A percentile compares a stretch with the other conserved stretches of the same genome.
phyloP scores from a whole-genome alignment of 148 eudicot genomes.

The Persicaria maculosa region DNA sequence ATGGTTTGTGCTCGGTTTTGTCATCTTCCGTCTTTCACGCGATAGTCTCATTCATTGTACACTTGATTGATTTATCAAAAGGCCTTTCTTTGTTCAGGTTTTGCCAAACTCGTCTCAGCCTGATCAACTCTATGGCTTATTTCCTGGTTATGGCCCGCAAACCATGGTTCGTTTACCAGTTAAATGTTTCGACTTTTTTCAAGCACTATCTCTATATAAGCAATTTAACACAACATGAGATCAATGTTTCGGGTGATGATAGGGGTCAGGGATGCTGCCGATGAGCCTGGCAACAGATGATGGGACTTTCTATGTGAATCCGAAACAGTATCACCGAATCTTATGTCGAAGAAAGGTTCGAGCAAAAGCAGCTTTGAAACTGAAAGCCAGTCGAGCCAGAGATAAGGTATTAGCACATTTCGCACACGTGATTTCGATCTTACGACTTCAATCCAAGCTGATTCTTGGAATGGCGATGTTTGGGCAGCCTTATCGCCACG shows the following conservation, averaged over 20 bases:
- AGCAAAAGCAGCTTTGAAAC: neutral
- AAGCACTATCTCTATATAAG: neutral
- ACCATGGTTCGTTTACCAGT: neutral
- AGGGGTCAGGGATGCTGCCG: constrained; percentile 37
- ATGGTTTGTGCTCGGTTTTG: constrained; percentile 1
- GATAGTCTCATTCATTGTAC: neutral
- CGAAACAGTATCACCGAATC: constrained; percentile 15
- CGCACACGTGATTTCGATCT: neutral
- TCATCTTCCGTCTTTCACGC: neutral
- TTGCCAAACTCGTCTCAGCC: constrained; percentile 3
- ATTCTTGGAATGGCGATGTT: neutral
- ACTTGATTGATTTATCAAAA: neutral
- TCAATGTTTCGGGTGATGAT: neutral
- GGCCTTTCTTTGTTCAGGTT: neutral
- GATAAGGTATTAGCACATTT: neutral
- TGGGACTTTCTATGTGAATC: constrained; percentile 31
- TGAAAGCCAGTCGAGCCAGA: constrained; percentile 7
- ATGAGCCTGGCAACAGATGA: constrained; percentile 47
- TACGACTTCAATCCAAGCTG: too few relatives aligned
- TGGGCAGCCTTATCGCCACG: constrained; percentile 10
- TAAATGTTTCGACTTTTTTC: constrained; percentile 37
- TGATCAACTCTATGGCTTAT: constrained; percentile 48
- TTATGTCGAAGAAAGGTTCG: constrained; percentile 11
- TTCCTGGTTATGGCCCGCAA: constrained; percentile 36
- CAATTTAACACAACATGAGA: neutral